Evolutionary conservation across 1,284 basidiomycete genomes (phyloP).

Genomic region (Phaffia rhodozyma): DNA sequence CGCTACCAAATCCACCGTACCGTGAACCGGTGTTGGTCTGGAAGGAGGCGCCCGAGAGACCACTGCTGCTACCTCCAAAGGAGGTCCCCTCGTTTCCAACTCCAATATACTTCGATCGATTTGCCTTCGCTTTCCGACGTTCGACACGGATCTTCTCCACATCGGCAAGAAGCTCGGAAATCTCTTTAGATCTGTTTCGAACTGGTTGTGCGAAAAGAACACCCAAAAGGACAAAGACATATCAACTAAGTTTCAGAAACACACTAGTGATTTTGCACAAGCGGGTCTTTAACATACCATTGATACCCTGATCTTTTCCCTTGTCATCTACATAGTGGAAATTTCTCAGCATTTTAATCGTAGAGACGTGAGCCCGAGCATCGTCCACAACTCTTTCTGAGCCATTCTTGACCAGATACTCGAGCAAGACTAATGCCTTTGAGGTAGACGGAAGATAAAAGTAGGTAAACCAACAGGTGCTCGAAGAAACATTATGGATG

Average conservation of each 20-base stretch:
- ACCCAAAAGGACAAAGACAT: not conserved
- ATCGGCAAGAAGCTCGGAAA: conserved; percentile 78
- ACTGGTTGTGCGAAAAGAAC: conserved; percentile 42
- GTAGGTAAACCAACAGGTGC: not conserved
- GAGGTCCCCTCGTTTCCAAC: conserved; percentile 65
- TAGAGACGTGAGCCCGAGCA: conserved; percentile 83
- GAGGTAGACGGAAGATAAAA: not conserved
- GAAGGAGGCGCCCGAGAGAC: conserved; percentile 33
- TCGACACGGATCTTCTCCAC: conserved; percentile 83
- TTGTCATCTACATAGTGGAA: conserved; percentile 99
- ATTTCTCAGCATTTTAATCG: conserved; percentile 92
- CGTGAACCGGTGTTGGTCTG: conserved; percentile 38
- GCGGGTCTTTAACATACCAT: conserved; percentile 47
- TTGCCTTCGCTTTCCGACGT: conserved; percentile 84
- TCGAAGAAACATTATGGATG: not conserved
- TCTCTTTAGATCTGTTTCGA: conserved; percentile 83
- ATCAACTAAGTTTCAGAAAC: not conserved
- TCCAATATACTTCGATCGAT: conserved; percentile 83
- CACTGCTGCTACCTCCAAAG: conserved; percentile 43
- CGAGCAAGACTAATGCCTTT: conserved; percentile 81
- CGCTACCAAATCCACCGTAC: conserved; percentile 74
- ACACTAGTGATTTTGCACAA: not conserved
- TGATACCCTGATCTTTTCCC: conserved; percentile 97
- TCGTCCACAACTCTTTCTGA: conserved; percentile 97
- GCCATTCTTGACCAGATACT: conserved; percentile 96